Percentiles rank a stretch among this genome's conserved stretches.
Evolutionary conservation across 2,329 filamentous ascomycete species (phyloP).

Genomic region (Escovopsis weberi): DNA sequence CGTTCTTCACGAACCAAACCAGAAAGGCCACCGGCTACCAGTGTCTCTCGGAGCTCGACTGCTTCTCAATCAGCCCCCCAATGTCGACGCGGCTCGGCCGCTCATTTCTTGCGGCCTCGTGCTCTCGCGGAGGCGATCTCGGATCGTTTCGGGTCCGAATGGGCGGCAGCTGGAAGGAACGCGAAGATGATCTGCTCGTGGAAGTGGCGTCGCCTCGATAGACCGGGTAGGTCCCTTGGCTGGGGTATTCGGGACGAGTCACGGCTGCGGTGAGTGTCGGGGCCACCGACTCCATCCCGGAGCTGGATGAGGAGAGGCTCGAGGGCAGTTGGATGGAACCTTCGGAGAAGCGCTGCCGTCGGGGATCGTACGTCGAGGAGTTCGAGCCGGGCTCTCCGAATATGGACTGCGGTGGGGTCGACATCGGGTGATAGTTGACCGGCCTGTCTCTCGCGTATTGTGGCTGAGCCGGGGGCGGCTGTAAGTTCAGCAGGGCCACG

Average conservation of each 20-base stretch:
- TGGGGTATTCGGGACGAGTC: constrained; percentile 29
- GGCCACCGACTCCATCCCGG: constrained; percentile 7
- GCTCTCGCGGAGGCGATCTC: constrained; percentile 6
- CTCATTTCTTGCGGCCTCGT: constrained; percentile 31
- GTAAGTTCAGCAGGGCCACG: constrained; percentile 31
- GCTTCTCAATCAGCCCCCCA: constrained; percentile 45
- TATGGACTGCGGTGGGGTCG: constrained; percentile 14
- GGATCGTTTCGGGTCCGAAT: constrained; percentile 27
- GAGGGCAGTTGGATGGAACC: constrained; percentile 13
- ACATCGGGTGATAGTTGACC: constrained; percentile 26
- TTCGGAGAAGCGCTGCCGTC: constrained; percentile 26
- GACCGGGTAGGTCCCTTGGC: constrained; percentile 34
- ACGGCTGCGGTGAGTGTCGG: constrained; percentile 30
- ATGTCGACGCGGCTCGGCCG: constrained; percentile 43
- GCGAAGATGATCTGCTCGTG: constrained; percentile 17
- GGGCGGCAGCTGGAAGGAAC: constrained; percentile 32
- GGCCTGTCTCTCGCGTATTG: constrained; percentile 25
- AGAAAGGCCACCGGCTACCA: constrained; percentile 9
- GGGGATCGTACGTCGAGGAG: constrained; percentile 32
- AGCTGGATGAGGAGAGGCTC: constrained; percentile 17
- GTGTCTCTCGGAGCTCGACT: constrained; percentile 23
- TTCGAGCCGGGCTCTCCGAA: constrained; percentile 31
- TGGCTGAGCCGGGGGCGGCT: constrained; percentile 17
- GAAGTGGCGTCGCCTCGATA: constrained; percentile 36
- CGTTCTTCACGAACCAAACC: no score